Conservation (phyloP, 2,329 filamentous ascomycete species). For the Alternaria triticina region DNA sequence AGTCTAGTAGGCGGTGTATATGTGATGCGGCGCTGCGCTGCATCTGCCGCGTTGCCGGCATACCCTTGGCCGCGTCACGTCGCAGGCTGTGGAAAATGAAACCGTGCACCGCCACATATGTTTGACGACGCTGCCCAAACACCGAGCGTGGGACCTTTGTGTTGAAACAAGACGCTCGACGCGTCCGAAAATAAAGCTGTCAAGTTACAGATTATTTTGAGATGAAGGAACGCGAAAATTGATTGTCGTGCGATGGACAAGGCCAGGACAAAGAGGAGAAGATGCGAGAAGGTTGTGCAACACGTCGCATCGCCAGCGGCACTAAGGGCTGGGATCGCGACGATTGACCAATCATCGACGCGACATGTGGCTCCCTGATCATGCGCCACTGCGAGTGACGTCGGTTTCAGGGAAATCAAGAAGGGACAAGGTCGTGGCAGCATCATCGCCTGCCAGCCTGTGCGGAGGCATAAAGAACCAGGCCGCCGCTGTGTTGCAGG, state of each 20-base stretch:
- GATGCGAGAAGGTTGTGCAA: slow-evolving; percentile 11
- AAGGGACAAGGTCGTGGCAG: slow-evolving; percentile 18
- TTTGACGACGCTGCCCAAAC: slow-evolving; percentile 4
- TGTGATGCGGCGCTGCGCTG: neutral
- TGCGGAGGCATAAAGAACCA: slow-evolving; percentile 24
- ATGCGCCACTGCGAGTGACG: slow-evolving; percentile 24
- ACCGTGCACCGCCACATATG: slow-evolving; percentile 27
- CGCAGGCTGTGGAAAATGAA: slow-evolving; percentile 8
- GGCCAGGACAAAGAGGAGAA: slow-evolving; percentile 3
- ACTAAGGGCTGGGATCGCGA: neutral
- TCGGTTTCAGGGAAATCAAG: slow-evolving; percentile 10
- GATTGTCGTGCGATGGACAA: neutral
- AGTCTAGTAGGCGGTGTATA: neutral
- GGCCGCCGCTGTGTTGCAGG: neutral
- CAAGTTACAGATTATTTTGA: slow-evolving; percentile 1
- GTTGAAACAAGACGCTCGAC: slow-evolving; percentile 3
- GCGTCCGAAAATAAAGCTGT: slow-evolving; percentile 3
- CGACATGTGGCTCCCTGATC: slow-evolving; percentile 5
- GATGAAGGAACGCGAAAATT: neutral
- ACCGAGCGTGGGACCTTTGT: neutral
- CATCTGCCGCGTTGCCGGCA: slow-evolving; percentile 17
- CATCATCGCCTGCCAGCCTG: slow-evolving; percentile 23
- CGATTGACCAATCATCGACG: slow-evolving; percentile 18
- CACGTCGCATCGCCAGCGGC: slow-evolving; percentile 15
- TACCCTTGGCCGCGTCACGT: slow-evolving; percentile 20